phyloP scores from a whole-genome alignment of 768 basidiomycete species.

The Kwoniella pini region DNA sequence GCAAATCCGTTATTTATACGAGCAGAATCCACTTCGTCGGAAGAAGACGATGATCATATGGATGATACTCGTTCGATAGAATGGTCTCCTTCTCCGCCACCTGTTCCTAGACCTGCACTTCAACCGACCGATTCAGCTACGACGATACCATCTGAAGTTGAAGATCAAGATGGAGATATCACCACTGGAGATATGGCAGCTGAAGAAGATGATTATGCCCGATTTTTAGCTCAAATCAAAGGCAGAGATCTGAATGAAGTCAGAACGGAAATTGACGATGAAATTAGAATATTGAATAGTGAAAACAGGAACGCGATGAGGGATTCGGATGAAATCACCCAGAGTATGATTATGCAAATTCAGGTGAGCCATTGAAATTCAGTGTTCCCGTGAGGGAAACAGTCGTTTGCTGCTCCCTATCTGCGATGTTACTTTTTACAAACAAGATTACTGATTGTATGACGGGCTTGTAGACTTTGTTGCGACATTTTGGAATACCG shows the following conservation, averaged over 20 bases:
- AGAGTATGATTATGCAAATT: slow-evolving; percentile 88
- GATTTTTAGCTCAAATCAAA: slow-evolving; percentile 86
- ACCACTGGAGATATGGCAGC: slow-evolving; percentile 59
- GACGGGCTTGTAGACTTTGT: slow-evolving; percentile 82
- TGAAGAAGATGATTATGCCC: slow-evolving; percentile 73
- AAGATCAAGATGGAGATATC: slow-evolving; percentile 77
- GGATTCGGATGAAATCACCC: slow-evolving; percentile 91
- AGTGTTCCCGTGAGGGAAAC: too few species aligned
- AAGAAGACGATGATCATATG: slow-evolving; percentile 28
- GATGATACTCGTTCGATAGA: slow-evolving; percentile 50
- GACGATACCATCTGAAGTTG: slow-evolving; percentile 64
- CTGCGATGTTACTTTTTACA: too few species aligned
- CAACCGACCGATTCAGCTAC: slow-evolving; percentile 52
- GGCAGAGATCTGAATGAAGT: slow-evolving; percentile 79
- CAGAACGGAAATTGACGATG: slow-evolving; percentile 84
- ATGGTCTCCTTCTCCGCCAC: slow-evolving; percentile 58
- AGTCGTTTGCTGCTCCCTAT: slow-evolving; percentile 28
- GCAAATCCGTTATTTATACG: not conserved
- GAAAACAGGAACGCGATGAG: slow-evolving; percentile 86
- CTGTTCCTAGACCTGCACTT: slow-evolving; percentile 46
- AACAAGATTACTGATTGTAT: too few species aligned
- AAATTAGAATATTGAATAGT: slow-evolving; percentile 76
- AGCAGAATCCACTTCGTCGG: slow-evolving; percentile 16
- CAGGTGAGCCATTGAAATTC: slow-evolving; percentile 58
- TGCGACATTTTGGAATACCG: slow-evolving; percentile 92